Base-by-base conservation (phyloP, 352 stramenopile genomes). In the Phytophthora citrophthora region DNA sequence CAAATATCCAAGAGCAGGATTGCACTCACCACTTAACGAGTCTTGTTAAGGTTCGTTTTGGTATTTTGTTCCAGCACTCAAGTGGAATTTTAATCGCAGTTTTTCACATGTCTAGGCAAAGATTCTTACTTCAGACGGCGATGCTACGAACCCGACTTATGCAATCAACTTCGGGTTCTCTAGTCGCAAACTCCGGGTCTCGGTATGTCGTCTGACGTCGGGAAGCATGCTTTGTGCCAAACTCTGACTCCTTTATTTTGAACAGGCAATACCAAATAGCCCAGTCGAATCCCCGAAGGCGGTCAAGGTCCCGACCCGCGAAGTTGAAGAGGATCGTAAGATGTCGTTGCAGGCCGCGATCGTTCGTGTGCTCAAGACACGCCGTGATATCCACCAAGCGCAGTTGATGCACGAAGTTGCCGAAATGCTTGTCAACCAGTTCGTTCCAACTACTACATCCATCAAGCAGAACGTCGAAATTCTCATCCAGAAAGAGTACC, bases 271-370 rank as follows among this genome's bases (percentile, higher is more conserved):
- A 31, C 86, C 86, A 20, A 92, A 79, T 43, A 86, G 68, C 16
- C 86, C 81, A 31, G 83, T 89, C 15, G 86, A 94, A 49, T 89
- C 84, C 12, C 79, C 81, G 9, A 92, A 89, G 39, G 75, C 70
- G 6, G 59, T 62, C 6, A 87, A 80, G 61, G 63, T 58, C 11
- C 74, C 80, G 29, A 79, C 71, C 16, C 80, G 83, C 10, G 88
- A 94, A 71, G 83, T 95, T 43, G 80, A 91, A 67, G 88, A 95
- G 61, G 90, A 97, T 64, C 84, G 90, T 9, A 96, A 93, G 52
- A 95, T 95, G 88, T 76, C 86, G 24, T 74, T 95, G 15, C 88
- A 95, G 62, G 88, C 88, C 5, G 81, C 82, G 8, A 94, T 95
- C 20, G 88, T 95, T 26, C 88, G 88, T 7, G 79, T 95, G 10